phyloP scores from a whole-genome alignment of 495 filamentous ascomycete genomes.

The Cetradonia linearis region DNA sequence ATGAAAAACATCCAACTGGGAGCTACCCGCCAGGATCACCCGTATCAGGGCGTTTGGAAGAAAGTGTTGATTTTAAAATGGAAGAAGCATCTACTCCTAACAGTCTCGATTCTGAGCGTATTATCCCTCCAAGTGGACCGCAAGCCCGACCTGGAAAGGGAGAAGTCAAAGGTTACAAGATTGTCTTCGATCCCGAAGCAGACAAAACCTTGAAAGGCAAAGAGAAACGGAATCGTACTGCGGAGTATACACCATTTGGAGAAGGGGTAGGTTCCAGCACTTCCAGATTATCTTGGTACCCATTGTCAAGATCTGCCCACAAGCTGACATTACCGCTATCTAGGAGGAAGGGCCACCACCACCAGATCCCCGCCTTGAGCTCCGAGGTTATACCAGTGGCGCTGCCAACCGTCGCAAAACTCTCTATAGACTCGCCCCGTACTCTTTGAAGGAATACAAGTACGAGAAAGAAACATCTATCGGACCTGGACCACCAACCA shows the following conservation, averaged over 20 bases:
- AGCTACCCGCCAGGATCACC: slow-evolving; percentile 13
- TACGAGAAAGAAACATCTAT: slow-evolving; percentile 74
- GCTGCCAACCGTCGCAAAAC: slow-evolving; percentile 58
- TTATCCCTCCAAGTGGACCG: slow-evolving; percentile 37
- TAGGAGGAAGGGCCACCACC: slow-evolving; percentile 58
- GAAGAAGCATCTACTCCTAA: slow-evolving; percentile 4
- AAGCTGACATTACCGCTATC: slow-evolving; percentile 29
- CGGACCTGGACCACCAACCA: slow-evolving; percentile 76
- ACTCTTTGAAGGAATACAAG: slow-evolving; percentile 62
- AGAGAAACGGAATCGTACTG: slow-evolving; percentile 46
- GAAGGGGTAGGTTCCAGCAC: slow-evolving; percentile 32
- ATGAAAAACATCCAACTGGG: slow-evolving; percentile 17
- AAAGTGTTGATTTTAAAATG: slow-evolving; percentile 11
- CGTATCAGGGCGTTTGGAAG: slow-evolving; percentile 11
- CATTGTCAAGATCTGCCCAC: neutral
- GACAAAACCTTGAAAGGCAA: slow-evolving; percentile 54
- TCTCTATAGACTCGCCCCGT: slow-evolving; percentile 64
- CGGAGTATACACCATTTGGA: slow-evolving; percentile 62
- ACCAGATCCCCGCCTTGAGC: slow-evolving; percentile 66
- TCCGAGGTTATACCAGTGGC: slow-evolving; percentile 47
- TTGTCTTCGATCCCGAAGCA: slow-evolving; percentile 64
- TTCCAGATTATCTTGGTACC: neutral
- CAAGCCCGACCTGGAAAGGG: slow-evolving; percentile 53
- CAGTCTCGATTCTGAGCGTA: slow-evolving; percentile 6
- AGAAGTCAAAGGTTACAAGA: slow-evolving; percentile 55